phyloP scores from a whole-genome alignment of 192 early-diverging fungal species.

The Diversispora epigaea region DNA sequence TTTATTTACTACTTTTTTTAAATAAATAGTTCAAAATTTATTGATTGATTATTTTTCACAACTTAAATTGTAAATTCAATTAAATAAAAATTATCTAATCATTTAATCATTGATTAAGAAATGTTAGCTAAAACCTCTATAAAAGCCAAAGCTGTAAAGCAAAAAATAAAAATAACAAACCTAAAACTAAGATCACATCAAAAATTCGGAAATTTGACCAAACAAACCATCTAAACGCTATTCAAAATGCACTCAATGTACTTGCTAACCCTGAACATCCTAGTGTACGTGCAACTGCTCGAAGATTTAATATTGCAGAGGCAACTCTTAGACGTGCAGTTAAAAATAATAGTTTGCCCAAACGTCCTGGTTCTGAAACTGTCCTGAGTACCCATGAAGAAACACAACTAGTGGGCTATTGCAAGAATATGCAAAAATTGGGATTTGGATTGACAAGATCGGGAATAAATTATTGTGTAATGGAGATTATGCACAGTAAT shows the following conservation, averaged over 20 bases:
- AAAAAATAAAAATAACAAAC: too few species aligned
- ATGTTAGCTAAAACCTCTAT: too few species aligned
- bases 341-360: slow-evolving; percentile 21
- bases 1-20: too few species aligned
- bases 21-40: too few species aligned
- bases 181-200: too few species aligned
- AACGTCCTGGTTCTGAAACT: background rate
- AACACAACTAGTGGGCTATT: slow-evolving; percentile 19
- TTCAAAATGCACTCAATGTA: background rate
- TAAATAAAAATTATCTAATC: too few species aligned
- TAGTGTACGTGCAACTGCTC: slow-evolving; percentile 12
- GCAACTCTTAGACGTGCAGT: slow-evolving; percentile 12
- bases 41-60: too few species aligned
- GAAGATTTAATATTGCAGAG: slow-evolving; percentile 6
- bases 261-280: slow-evolving; percentile 14
- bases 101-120: too few species aligned
- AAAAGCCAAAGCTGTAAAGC: too few species aligned
- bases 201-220: too few species aligned
- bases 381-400: slow-evolving; percentile 16
- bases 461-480: slow-evolving; percentile 8
- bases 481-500: slow-evolving; percentile 3
- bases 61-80: too few species aligned
- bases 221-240: too few species aligned
- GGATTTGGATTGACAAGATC: slow-evolving; percentile 22
- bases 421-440: slow-evolving; percentile 6